Evolutionary conservation across 78 protist genomes (phyloP), one percentile per base, ranked within the genome.

Genomic region (Ministeria vibrans): DNA sequence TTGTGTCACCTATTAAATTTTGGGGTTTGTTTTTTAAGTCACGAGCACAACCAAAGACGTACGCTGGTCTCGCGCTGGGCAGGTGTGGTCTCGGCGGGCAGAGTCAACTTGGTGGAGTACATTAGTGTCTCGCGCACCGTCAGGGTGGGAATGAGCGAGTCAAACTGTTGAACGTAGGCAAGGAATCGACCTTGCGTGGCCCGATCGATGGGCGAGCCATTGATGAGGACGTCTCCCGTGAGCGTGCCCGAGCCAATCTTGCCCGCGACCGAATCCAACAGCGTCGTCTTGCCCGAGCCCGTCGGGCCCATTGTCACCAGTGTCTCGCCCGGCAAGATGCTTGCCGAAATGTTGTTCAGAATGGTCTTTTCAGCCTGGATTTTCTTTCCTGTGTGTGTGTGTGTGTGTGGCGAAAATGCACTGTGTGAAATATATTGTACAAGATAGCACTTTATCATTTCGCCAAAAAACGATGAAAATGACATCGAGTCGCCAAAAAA

Each of bases 81-180:
- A 7, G 25, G 34, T 4, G 71, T 7, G n/a, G 34, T 28, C 25
- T 32, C 20, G 25, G 6, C 7, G 23, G 71, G 71, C 38, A 63
- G 41, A 25, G 43, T 34, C 28, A 93, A 66, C 39, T 61, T 74
- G 22, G 94, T 91, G 38, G 81, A 76, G 55, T 80, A 89, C 39
- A 23, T 3, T 20, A 93, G 69, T 13, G 89, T 76, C 75, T 93
- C 96, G 23, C 71, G 25, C 46, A 93, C 96, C 5, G 96, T 91
- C 83, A 91, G 78, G 6, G 59, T 22, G 43, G 87, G 85, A 15
- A 82, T 28, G 36, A 91, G 72, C 7, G 74, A 22, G 49, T 89
- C 89, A 15, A 73, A 77, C 78, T 89, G 92, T 55, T 18, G 13
- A n/a, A 89, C 92, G 36, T 83, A 88, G 39, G 32, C 49, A 66